These are phyloP conservation scores for Ogataea thermomethanolica DNA, from an alignment of 805 yeast genomes.

Conservation along the genomic window DNA sequence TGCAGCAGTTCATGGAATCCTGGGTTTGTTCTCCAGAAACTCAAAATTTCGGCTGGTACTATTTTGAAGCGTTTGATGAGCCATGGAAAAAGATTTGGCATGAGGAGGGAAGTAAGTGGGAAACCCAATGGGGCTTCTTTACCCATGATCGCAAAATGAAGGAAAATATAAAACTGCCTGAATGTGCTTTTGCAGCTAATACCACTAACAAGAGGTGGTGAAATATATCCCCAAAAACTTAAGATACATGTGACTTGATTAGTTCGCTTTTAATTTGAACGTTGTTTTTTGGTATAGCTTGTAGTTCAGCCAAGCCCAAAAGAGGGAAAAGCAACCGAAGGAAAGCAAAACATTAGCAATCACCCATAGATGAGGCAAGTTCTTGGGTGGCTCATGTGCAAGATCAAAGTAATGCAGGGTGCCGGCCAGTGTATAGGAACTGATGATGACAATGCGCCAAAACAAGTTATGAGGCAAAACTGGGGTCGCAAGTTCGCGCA, in stretches of 20 bases:
- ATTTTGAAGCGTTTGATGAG: constrained; percentile 69
- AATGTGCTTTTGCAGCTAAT: constrained; percentile 20
- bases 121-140: constrained; percentile 70
- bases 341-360: constrained; percentile 70
- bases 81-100: constrained; percentile 62
- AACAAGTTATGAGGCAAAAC: constrained; percentile 47
- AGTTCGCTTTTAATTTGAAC: constrained; percentile 24
- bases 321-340: constrained; percentile 68
- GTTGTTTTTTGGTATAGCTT: constrained; percentile 39
- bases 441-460: constrained; percentile 48
- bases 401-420: constrained; percentile 54
- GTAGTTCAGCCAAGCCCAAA: constrained; percentile 81
- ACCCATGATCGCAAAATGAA: constrained; percentile 46
- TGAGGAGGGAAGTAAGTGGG: constrained; percentile 51
- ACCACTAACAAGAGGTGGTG: not conserved
- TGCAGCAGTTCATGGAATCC: constrained; percentile 45
- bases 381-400: constrained; percentile 47
- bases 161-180: constrained; percentile 40
- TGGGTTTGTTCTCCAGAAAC: constrained; percentile 49
- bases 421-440: constrained; percentile 47
- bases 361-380: constrained; percentile 84
- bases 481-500: constrained; percentile 29
- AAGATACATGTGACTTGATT: constrained; percentile 1
- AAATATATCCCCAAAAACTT: constrained; percentile 3
- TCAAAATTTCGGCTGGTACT: constrained; percentile 47